Evolutionary conservation across 306 rosid species (phyloP).

Genomic region (Ormosia semicastrata): DNA sequence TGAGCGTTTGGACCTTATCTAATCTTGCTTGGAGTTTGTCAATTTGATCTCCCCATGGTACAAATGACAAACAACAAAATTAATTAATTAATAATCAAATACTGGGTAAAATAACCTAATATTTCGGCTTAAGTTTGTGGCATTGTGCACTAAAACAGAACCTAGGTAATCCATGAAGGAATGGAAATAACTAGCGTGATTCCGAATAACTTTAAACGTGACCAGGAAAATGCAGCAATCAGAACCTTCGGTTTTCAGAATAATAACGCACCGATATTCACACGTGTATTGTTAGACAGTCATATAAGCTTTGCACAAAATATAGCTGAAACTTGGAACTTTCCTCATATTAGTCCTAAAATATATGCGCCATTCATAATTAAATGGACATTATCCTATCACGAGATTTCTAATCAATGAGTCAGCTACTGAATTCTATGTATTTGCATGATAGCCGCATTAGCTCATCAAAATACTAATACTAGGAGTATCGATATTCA

Average conservation of each 20-base stretch:
- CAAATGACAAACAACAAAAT: too few species aligned
- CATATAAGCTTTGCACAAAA: neutral
- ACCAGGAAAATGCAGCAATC: neutral
- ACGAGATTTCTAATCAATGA: conserved; percentile 11
- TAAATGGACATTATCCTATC: conserved; percentile 6
- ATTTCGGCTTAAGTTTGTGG: neutral
- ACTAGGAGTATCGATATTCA: neutral
- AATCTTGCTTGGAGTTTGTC: too few species aligned
- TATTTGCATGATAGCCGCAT: conserved; percentile 26
- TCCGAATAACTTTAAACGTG: too few species aligned
- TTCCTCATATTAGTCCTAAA: neutral
- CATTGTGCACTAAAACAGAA: neutral
- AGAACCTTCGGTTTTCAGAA: neutral
- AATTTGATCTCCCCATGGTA: too few species aligned
- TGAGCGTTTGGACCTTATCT: too few species aligned
- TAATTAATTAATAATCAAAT: too few species aligned
- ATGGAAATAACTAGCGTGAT: too few species aligned
- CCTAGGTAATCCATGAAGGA: too few species aligned
- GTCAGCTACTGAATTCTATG: conserved; percentile 33
- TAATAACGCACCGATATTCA: neutral
- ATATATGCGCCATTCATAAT: neutral
- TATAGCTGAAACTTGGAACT: conserved; percentile 1
- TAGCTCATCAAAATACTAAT: conserved; percentile 18
- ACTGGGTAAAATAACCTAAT: neutral
- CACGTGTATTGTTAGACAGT: neutral